A percentile compares a stretch with the other conserved stretches of the same genome.
These are phyloP conservation scores for Yamadazyma sp. DNA, from an alignment of 1,139 yeast genomes.

Conservation along the genomic window DNA sequence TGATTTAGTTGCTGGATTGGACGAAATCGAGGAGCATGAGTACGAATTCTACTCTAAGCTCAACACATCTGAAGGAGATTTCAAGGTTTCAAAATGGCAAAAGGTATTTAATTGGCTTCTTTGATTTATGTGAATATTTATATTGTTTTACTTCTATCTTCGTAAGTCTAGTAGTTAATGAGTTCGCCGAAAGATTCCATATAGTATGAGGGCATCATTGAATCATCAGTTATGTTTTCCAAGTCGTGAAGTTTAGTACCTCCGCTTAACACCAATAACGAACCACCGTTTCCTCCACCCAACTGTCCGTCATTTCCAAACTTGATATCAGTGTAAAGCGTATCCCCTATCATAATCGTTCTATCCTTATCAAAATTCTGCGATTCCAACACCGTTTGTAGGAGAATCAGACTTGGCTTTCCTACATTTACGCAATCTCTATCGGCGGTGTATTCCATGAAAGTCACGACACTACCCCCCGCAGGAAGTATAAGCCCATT, in stretches of 20 bases:
- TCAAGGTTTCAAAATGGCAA: neutral
- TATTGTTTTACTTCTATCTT: neutral
- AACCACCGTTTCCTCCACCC: conserved; percentile 30
- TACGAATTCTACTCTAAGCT: conserved; percentile 19
- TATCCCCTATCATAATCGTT: conserved; percentile 46
- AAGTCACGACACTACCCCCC: conserved; percentile 44
- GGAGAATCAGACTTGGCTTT: conserved; percentile 35
- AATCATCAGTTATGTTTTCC: conserved; percentile 15
- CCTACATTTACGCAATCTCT: conserved; percentile 38
- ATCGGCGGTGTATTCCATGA: conserved; percentile 36
- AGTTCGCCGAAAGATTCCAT: conserved; percentile 30
- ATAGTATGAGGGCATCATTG: conserved; percentile 29
- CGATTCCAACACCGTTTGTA: conserved; percentile 29
- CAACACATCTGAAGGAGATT: neutral
- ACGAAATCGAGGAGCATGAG: conserved; percentile 41
- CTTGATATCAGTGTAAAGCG: conserved; percentile 43
- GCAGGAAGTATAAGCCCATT: conserved; percentile 40
- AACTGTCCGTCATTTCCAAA: conserved; percentile 43
- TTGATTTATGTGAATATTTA: neutral
- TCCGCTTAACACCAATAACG: conserved; percentile 38
- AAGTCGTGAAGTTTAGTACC: conserved; percentile 33
- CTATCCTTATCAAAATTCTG: conserved; percentile 25
- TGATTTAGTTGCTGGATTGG: conserved; percentile 32
- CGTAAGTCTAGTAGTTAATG: conserved; percentile 1
- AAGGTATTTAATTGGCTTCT: neutral